phyloP scores from a whole-genome alignment of 2,329 filamentous ascomycete species.

The Penicillium palitans region DNA sequence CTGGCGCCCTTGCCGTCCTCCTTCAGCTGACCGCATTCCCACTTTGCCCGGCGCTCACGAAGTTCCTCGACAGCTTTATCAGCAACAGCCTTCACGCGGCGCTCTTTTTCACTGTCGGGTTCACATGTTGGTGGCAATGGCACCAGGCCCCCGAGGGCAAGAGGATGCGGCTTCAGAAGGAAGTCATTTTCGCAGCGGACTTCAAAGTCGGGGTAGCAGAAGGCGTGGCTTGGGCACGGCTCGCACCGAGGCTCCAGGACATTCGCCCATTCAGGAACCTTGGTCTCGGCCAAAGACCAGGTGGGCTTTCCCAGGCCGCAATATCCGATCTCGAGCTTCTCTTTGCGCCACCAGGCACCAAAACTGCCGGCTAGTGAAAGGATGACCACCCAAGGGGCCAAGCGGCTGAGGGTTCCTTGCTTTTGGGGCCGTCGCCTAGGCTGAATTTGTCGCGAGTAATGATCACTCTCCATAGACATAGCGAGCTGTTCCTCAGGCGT shows the following conservation, averaged over 20 bases:
- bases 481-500: slow-evolving; percentile 87
- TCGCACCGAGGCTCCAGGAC: slow-evolving; percentile 79
- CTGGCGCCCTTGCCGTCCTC: slow-evolving; percentile 61
- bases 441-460: slow-evolving; percentile 37
- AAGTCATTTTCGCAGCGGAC: slow-evolving; percentile 85
- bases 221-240: slow-evolving; percentile 84
- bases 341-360: slow-evolving; percentile 82
- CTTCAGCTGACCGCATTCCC: slow-evolving; percentile 79
- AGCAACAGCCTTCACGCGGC: slow-evolving; percentile 81
- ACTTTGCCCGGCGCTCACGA: slow-evolving; percentile 80
- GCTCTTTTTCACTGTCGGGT: slow-evolving; percentile 88
- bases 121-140: slow-evolving; percentile 91
- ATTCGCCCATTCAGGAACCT: slow-evolving; percentile 71
- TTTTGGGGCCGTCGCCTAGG: slow-evolving; percentile 29
- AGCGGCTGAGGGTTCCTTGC: slow-evolving; percentile 53
- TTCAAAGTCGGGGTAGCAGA: slow-evolving; percentile 76
- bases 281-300: slow-evolving; percentile 58
- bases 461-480: slow-evolving; percentile 71
- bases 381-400: slow-evolving; percentile 70
- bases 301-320: slow-evolving; percentile 77
- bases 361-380: slow-evolving; percentile 70
- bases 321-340: slow-evolving; percentile 95
- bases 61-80: slow-evolving; percentile 85
- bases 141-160: slow-evolving; percentile 76
- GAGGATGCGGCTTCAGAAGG: slow-evolving; percentile 77